Conservation (phyloP, 2,329 filamentous ascomycete species). For the Aspergillus amoenus region DNA sequence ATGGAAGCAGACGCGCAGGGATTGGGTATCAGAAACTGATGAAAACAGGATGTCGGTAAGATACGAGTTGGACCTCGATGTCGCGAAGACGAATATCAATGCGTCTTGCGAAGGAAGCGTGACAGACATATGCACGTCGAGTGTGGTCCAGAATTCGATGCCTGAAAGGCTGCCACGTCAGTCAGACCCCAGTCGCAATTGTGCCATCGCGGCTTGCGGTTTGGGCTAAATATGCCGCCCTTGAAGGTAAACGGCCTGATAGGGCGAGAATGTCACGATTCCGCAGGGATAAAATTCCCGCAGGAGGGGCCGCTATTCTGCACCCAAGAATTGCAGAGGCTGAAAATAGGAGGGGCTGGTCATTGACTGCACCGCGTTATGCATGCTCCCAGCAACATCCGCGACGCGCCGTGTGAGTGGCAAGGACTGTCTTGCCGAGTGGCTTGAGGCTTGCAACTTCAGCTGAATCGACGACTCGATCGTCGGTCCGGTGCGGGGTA, state of each 20-base stretch:
- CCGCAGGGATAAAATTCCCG: slow-evolving; percentile 10
- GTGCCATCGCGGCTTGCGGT: slow-evolving; percentile 11
- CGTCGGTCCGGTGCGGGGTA: slow-evolving; percentile 15
- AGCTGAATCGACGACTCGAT: slow-evolving; percentile 18
- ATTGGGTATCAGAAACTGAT: neutral
- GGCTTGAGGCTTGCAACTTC: slow-evolving; percentile 13
- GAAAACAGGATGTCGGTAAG: neutral
- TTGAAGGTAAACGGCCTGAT: slow-evolving; percentile 12
- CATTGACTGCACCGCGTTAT: neutral
- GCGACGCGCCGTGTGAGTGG: neutral
- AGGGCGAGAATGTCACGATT: slow-evolving; percentile 7
- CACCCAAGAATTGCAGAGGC: slow-evolving; percentile 7
- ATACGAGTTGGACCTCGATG: slow-evolving; percentile 4
- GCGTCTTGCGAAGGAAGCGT: slow-evolving; percentile 12
- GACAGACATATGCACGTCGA: slow-evolving; percentile 14
- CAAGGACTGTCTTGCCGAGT: neutral
- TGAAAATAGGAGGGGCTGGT: neutral
- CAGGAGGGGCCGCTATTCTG: slow-evolving; percentile 4
- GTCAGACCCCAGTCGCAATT: slow-evolving; percentile 18
- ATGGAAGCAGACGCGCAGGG: neutral
- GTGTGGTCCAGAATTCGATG: slow-evolving; percentile 13
- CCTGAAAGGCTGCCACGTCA: slow-evolving; percentile 33
- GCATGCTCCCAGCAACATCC: neutral
- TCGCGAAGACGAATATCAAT: slow-evolving; percentile 5
- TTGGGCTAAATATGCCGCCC: slow-evolving; percentile 11